phyloP scores from a whole-genome alignment of 2,329 filamentous ascomycete species.

The Setomelanomma holmii region DNA sequence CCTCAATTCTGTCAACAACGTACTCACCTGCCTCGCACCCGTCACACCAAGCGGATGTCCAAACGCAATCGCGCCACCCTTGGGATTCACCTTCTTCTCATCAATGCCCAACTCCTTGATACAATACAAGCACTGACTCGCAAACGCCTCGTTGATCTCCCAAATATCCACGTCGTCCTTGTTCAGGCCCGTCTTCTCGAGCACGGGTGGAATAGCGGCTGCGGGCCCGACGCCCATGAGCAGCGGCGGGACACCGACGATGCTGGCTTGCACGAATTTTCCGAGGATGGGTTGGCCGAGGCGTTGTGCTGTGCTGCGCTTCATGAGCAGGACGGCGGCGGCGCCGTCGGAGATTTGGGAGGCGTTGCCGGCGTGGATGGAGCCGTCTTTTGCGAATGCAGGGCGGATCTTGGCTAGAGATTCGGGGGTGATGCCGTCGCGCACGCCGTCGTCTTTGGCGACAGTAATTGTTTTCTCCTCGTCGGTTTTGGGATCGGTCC shows the following conservation, averaged over 20 bases:
- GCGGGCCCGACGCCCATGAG: constrained; percentile 97
- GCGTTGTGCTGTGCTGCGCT: constrained; percentile 84
- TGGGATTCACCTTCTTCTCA: constrained; percentile 90
- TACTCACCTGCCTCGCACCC: constrained; percentile 91
- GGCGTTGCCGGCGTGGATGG: constrained; percentile 95
- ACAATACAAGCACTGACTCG: constrained; percentile 93
- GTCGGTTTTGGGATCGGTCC: constrained; percentile 87
- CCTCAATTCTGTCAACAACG: constrained; percentile 87
- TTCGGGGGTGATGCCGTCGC: constrained; percentile 84
- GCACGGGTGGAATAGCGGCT: constrained; percentile 92
- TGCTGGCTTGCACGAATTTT: constrained; percentile 85
- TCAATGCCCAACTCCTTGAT: constrained; percentile 85
- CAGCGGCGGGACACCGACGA: constrained; percentile 88
- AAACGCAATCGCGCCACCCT: constrained; percentile 95
- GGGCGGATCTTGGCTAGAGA: constrained; percentile 88
- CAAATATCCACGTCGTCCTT: constrained; percentile 92
- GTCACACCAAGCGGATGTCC: constrained; percentile 95
- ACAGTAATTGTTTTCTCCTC: constrained; percentile 86
- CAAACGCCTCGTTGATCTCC: constrained; percentile 99
- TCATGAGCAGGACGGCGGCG: constrained; percentile 94
- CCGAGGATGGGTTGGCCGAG: constrained; percentile 89
- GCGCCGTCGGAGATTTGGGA: constrained; percentile 94
- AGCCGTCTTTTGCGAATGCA: constrained; percentile 89
- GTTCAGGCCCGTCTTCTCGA: constrained; percentile 83
- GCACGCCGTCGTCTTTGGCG: constrained; percentile 83